Base-by-base conservation (phyloP, 2,329 filamentous ascomycete genomes). In the Onygenales sp. region DNA sequence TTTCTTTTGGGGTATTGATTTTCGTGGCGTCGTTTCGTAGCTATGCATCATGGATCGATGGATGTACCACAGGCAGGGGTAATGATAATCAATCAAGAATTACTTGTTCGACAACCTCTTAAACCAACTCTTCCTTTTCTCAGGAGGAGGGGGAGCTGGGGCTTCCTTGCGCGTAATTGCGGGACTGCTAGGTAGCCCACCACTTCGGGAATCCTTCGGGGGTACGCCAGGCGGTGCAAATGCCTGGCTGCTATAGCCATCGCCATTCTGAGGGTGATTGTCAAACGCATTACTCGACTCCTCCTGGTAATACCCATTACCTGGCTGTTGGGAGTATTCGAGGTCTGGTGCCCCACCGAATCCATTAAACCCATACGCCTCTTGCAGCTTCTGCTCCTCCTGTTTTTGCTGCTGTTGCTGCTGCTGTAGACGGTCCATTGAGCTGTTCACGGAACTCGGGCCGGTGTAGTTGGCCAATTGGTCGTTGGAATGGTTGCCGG, bases 111-210 rank as follows among this genome's bases (percentile, higher is more conserved):
- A 27, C 10, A 39, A 42, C 33, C 84, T 80, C 62, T 87, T 83
- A 63, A 97, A 84, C 89, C 91, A 95, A 67, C 90, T 93, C 78
- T 90, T 91, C 59, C 87, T 80, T 78, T 95, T 95, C 56, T 90
- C 86, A 52, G 54, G 46, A 5, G 46, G 33, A 43, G 54, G 27
- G 27, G 53, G 13, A 31, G 39, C 39, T 11, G 53, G 38, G 36
- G 21, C 10, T 57, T 57, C 46, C 56, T 41, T 14, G 50, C 55
- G 27, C 11, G 7, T n/a, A 45, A 31, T 31, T 31, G 27, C 21
- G 8, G n/a, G n/a, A 45, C 43, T 11, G 36, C 55, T 56, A n/a
- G 55, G 42, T 10, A 53, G 35, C 7, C 39, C 55, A 41, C 43
- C 51, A 2, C 59, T 51, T 7, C 44, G 43, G 6, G 52, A 43